phyloP scores from a whole-genome alignment of 306 rosid genomes.

The Lathyrus aphaca region DNA sequence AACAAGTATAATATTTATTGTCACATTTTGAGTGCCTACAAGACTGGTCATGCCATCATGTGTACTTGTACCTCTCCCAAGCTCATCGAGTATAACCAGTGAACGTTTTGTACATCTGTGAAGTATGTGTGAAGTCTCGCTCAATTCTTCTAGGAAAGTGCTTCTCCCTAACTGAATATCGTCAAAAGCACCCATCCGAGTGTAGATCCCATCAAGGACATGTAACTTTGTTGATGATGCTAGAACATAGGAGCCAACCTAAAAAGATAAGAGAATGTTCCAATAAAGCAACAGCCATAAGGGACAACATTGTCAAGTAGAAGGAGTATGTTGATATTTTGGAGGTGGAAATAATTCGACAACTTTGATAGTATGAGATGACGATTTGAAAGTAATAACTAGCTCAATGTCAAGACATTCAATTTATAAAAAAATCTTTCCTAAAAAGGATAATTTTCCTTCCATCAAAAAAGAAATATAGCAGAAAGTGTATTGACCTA shows the following conservation, averaged over 20 bases:
- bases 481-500: constrained; percentile 41
- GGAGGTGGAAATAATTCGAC: constrained; percentile 27
- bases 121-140: constrained; percentile 81
- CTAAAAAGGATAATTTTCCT: constrained; percentile 19
- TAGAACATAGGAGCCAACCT: constrained; percentile 97
- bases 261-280: constrained; percentile 50
- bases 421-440: constrained; percentile 27
- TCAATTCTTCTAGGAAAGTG: constrained; percentile 90
- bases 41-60: constrained; percentile 95
- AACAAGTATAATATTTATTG: too few relatives aligned
- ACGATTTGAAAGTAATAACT: constrained; percentile 30
- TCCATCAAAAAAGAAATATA: constrained; percentile 4
- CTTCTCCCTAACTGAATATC: constrained; percentile 92
- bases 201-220: constrained; percentile 82
- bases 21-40: too few relatives aligned
- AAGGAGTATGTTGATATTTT: constrained; percentile 26
- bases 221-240: constrained; percentile 82
- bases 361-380: constrained; percentile 28
- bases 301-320: constrained; percentile 27
- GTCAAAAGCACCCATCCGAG: constrained; percentile 98
- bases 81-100: constrained; percentile 88
- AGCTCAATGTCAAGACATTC: constrained; percentile 8
- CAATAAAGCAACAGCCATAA: constrained; percentile 35
- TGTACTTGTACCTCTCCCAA: constrained; percentile 97
- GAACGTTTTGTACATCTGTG: constrained; percentile 69